These are phyloP conservation scores for Copromyces sp. DNA, from an alignment of 495 filamentous ascomycete genomes.

Conservation along the genomic window DNA sequence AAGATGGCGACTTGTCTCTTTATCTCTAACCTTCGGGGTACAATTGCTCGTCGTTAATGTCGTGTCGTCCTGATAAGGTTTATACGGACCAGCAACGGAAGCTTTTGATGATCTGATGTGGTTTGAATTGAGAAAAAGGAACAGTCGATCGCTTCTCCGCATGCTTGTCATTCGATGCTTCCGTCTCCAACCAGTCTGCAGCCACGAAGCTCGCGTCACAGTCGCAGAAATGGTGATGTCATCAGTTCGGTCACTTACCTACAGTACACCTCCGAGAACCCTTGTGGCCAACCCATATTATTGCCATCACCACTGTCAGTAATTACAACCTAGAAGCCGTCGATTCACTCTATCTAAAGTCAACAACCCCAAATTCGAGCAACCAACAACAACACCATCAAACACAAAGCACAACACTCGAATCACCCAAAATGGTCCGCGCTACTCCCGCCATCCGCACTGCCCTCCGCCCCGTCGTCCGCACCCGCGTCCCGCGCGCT, in stretches of 20 bases:
- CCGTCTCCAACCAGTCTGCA: neutral
- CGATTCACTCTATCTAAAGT: too few species aligned
- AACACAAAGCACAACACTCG: neutral
- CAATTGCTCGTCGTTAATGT: neutral
- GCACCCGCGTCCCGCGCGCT: neutral
- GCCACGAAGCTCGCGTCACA: neutral
- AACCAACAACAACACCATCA: neutral
- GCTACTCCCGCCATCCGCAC: neutral
- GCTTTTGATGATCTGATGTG: neutral
- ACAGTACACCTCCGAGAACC: neutral
- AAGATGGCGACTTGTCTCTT: neutral
- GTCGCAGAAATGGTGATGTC: neutral
- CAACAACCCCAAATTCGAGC: neutral
- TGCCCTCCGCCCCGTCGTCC: neutral
- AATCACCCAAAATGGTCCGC: neutral
- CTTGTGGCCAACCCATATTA: neutral
- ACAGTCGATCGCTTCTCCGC: neutral
- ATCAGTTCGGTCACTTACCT: neutral
- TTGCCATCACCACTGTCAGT: neutral
- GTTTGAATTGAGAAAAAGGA: neutral
- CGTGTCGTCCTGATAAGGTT: neutral
- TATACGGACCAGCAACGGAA: neutral
- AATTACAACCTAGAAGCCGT: too few species aligned
- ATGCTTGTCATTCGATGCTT: neutral
- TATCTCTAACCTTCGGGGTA: neutral